Conservation (phyloP, 176 grass and related monocot genomes). For the Rhipidocladum racemiflorum region DNA sequence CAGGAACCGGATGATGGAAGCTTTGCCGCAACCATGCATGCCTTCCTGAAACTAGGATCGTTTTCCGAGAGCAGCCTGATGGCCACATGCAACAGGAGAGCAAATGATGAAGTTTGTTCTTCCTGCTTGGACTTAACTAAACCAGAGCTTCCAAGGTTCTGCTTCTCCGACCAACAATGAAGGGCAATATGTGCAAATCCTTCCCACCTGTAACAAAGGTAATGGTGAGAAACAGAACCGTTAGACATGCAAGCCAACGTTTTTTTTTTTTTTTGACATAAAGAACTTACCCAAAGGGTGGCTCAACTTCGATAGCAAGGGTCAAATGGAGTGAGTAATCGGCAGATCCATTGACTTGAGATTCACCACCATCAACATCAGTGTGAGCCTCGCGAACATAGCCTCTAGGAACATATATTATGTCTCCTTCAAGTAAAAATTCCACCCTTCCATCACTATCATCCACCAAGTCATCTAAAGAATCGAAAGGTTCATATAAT, state of each 20-base stretch:
- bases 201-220: constrained; percentile 66
- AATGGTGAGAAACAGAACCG: constrained; percentile 5
- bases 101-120: constrained; percentile 27
- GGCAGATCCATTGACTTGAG: not conserved
- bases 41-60: constrained; percentile 54
- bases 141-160: constrained; percentile 20
- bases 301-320: constrained; percentile 83
- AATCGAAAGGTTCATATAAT: constrained; percentile 67
- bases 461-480: constrained; percentile 42
- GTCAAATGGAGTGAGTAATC: constrained; percentile 78
- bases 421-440: constrained; percentile 68
- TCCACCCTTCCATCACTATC: constrained; percentile 29
- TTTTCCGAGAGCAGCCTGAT: constrained; percentile 52
- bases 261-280: not conserved
- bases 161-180: constrained; percentile 61
- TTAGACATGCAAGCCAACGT: not conserved
- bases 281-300: constrained; percentile 78
- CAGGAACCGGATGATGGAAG: not conserved
- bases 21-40: constrained; percentile 66
- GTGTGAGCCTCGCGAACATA: constrained; percentile 75
- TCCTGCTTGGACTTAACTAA: not conserved
- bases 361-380: constrained; percentile 1
- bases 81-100: constrained; percentile 63
- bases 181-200: constrained; percentile 78
- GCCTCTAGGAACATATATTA: constrained; percentile 86